Conservation (phyloP, 1,284 basidiomycete species). For the Irpex sp. region DNA sequence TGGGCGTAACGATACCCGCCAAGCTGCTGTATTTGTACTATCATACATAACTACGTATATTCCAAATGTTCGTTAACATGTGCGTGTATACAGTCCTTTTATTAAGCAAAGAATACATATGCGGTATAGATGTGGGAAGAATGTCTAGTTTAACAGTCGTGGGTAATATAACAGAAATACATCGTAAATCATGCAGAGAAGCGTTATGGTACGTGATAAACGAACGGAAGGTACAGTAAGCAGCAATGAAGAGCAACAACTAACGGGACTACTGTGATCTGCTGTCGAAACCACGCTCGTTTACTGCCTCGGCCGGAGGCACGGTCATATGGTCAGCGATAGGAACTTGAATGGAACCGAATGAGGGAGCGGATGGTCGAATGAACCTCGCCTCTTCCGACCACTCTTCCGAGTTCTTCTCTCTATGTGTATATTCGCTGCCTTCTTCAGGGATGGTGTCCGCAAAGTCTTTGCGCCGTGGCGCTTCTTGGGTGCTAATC, state of each 20-base stretch:
- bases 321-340: conserved; percentile 44
- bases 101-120: background rate
- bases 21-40: too few species aligned
- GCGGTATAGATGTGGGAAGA: background rate
- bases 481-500: conserved; percentile 5
- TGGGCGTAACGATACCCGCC: too few species aligned
- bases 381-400: conserved; percentile 1
- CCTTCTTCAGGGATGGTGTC: conserved; percentile 9
- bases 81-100: background rate
- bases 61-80: background rate
- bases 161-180: background rate
- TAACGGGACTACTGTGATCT: background rate
- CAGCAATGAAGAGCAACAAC: background rate
- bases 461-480: conserved; percentile 19
- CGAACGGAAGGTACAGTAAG: background rate
- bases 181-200: background rate
- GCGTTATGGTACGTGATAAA: background rate
- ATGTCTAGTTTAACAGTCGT: background rate
- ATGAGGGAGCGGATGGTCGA: conserved; percentile 2
- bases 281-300: background rate
- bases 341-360: conserved; percentile 18
- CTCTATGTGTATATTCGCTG: background rate
- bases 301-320: conserved; percentile 28
- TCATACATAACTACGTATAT: background rate
- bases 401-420: background rate